Evolutionary conservation across 139 green algal species (phyloP), one percentile per base, ranked within the genome.

Genomic region (Zygnema cylindricum): DNA sequence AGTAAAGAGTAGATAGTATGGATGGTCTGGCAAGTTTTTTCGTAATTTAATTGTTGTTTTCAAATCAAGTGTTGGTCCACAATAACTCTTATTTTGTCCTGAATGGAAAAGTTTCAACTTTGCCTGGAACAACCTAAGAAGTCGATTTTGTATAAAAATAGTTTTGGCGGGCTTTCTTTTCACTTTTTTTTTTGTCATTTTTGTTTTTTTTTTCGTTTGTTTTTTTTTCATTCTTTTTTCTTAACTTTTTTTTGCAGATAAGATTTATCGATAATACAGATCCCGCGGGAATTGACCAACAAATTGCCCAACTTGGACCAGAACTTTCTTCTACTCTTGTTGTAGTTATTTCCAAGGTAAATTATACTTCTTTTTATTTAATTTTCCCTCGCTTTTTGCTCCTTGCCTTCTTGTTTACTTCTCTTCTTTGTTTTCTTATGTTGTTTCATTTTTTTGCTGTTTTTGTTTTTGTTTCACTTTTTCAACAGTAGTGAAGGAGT

Each of bases 251-350:
- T 7, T 11, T 86, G 55, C 85, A 89, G 85, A 33, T 89, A 36
- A 69, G 71, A 1, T 89, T 89, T 40, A 84, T 89, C 16, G 85
- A 89, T 77, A 89, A 89, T 71, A 89, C 85, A 23, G 85, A 89
- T 40, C 85, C 85, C 0, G 85, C 71, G 1, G 85, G 85, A 54
- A 89, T 89, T 69, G 85, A 89, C 21, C 38, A 84, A 1, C 71
- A 85, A 77, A 84, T 89, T 21, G 40, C 78, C 25, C 36, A 89
- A 77, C 78, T 89, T 23, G 85, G 85, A 33, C 49, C 69, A 73
- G 71, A 89, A 77, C 39, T 89, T 22, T 69, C 85, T 11, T 89
- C 85, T 77, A 89, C 85, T 25, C 73, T 89, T 16, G 85, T 89
- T 36, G n/a, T 89, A 39, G 85, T 89, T 77, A 89, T 43, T 25